Base-by-base conservation (phyloP, 352 stramenopile genomes). In the Phytophthora melonis region DNA sequence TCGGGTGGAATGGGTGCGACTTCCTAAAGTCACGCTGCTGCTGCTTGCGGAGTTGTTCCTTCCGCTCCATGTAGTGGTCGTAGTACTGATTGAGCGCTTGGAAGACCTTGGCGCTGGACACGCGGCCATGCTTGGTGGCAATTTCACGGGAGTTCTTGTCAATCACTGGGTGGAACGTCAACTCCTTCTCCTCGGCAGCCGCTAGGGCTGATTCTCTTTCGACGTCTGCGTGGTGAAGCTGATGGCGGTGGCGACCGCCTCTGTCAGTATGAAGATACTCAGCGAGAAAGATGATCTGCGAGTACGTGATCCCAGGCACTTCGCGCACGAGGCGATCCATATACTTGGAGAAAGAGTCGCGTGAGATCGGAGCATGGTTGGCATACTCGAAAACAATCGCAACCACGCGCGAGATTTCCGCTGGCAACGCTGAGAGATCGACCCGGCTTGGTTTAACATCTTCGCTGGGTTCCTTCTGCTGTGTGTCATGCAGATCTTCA, bases 111-210 rank as follows among this genome's bases (percentile, higher is more conserved):
- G 85, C 74, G 1, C 75, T 72, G n/a, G 88, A 64, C 7, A 76
- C 75, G 10, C 87, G 84, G 2, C 84, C 84, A 54, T 93, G 83
- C 41, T 93, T 92, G 16, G 75, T 85, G 7, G 79, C 84, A 36
- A 93, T 87, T 53, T 67, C 64, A 47, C 74, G 75, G 18, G 88
- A 95, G 58, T 92, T 92, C 67, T 84, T 88, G 74, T 93, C 81
- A 68, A 95, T 94, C 2, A 70, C 63, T 1, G 88, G 88, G 13
- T 68, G 74, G 58, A 94, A 92, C n/a, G 88, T 95, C 53, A 93
- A 66, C 54, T 95, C 82, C 4, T 79, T 63, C 21, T 78, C 58
- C 18, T 91, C 78, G 5, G 63, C 65, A 50, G 59, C 72, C 43
- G 61, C 63, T 21, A 77, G 45, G 14, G 61, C 69, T 50, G 68